Base-by-base conservation (phyloP, 805 yeast species). In the Tetrapisispora nanseiensis region DNA sequence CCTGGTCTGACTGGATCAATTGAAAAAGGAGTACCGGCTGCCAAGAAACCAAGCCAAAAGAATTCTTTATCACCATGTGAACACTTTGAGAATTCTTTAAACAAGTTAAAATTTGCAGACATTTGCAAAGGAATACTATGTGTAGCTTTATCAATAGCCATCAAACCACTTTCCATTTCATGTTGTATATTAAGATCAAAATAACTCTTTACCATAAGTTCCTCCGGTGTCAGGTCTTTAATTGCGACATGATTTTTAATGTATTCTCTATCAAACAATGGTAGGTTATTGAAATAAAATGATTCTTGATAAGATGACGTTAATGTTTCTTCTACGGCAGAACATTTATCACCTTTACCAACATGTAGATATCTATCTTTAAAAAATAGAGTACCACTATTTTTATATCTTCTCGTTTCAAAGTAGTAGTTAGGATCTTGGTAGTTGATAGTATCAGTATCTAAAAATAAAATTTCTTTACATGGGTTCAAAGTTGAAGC, bases 1-100 rank as follows among this genome's bases (percentile, higher is more conserved):
- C 49, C 52, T 8, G 54, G 46, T 18, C 40, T 35, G 2, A 43
- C 40, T 18, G 38, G 33, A 30, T 50, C 31, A 13, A 51, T 45
- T 10, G 51, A 34, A 32, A 40, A 51, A 12, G 75, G 77, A 50
- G 78, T 78, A 11, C 85, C 80, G 33, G 72, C 66, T 31, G 72
- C 64, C 35, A 72, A 68, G 52, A 78, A 71, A 1, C 81, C 83
- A 23, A 81, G 56, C 87, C 89, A 81, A 50, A 80, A 76, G 54
- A 78, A 68, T 55, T 81, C 89, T 51, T 81, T 81, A 48, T 81
- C 89, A 30, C 86, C 86, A 69, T 80, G 80, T n/a, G 78, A 69
- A 16, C 79, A 72, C 1, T 74, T 67, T 0, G 68, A 59, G 21
- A 71, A 65, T 21, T 70, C 56, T 41, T 61, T 61, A 56, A 69